Conservation (phyloP, 1,284 basidiomycete genomes). For the Volvariella surrecta region DNA sequence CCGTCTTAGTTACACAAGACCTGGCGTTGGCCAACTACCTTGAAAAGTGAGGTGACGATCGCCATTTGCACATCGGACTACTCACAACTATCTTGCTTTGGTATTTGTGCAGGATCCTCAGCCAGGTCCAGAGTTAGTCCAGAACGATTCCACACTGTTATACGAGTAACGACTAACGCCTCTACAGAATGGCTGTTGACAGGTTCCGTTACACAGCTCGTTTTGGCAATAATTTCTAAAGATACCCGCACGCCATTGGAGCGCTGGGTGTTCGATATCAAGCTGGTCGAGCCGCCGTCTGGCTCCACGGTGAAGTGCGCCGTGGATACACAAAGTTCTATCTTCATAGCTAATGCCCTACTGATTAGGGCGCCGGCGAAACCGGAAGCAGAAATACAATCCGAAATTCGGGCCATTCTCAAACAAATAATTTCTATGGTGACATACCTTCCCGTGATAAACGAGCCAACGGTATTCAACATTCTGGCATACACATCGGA, state of each 20-base stretch:
- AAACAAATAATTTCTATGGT: conserved; percentile 98
- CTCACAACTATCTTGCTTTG: not conserved
- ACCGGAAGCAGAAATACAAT: conserved; percentile 89
- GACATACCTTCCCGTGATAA: conserved; percentile 92
- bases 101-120: conserved; percentile 67
- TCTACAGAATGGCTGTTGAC: conserved; percentile 82
- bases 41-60: conserved; percentile 47
- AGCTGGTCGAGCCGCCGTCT: conserved; percentile 57
- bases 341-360: conserved; percentile 3
- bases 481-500: conserved; percentile 91
- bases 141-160: conserved; percentile 2
- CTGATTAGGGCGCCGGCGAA: conserved; percentile 41
- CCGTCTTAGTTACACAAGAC: conserved; percentile 91
- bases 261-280: conserved; percentile 97
- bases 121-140: conserved; percentile 80
- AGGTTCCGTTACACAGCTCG: conserved; percentile 85
- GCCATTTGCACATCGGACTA: not conserved
- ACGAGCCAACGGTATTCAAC: conserved; percentile 93
- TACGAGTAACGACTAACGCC: conserved; percentile 8
- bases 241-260: conserved; percentile 90
- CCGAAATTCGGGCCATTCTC: conserved; percentile 95
- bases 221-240: conserved; percentile 93
- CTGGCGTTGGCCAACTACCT: conserved; percentile 90
- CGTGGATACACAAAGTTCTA: conserved; percentile 8
- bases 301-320: conserved; percentile 43